These are phyloP conservation scores for Kwoniella mangroviensis DNA, from an alignment of 768 basidiomycete genomes.

Conservation along the genomic window DNA sequence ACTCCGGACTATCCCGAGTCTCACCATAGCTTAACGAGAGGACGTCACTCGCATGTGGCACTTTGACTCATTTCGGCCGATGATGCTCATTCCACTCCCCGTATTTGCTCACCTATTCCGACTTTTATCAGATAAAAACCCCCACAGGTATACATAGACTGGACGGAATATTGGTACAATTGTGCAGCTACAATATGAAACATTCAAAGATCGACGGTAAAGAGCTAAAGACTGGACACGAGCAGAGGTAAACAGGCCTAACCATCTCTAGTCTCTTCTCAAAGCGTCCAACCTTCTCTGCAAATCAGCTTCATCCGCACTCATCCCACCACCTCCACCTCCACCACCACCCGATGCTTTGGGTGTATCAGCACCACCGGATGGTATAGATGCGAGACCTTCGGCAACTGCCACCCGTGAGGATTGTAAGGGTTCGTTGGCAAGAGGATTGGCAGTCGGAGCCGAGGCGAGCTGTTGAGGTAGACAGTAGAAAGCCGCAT, in stretches of 20 bases:
- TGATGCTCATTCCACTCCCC: too few species aligned
- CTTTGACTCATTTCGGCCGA: constrained; percentile 19
- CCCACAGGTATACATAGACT: background rate
- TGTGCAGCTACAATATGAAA: background rate
- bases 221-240: background rate
- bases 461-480: constrained; percentile 74
- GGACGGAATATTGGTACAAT: constrained; percentile 16
- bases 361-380: constrained; percentile 58
- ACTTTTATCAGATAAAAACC: background rate
- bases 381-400: constrained; percentile 67
- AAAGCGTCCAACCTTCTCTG: constrained; percentile 92
- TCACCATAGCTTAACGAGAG: background rate
- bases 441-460: constrained; percentile 69
- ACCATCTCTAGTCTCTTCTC: constrained; percentile 44
- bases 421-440: constrained; percentile 67
- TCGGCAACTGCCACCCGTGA: constrained; percentile 81
- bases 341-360: constrained; percentile 58
- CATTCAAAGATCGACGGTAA: constrained; percentile 3
- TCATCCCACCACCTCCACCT: constrained; percentile 46
- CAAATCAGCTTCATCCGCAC: constrained; percentile 85
- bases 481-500: background rate
- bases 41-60: constrained; percentile 16
- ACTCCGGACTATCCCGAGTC: constrained; percentile 13
- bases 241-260: background rate
- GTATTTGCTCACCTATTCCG: background rate